Evolutionary conservation across 148 eudicot species (phyloP).

Genomic region (Camellia lanceoleosa): DNA sequence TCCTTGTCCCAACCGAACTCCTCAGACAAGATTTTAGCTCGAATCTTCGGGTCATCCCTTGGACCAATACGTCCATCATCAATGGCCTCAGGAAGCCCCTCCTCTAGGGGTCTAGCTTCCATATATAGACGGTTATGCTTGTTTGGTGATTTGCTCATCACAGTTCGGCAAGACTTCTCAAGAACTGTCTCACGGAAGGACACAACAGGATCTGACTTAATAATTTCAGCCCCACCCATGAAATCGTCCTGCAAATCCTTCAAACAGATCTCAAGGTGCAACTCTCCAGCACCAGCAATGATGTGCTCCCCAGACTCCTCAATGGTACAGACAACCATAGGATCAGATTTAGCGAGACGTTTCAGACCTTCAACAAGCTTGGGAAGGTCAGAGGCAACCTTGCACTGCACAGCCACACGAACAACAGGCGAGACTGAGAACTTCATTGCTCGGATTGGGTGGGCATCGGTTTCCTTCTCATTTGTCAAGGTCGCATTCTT

Average conservation of each 20-base stretch:
- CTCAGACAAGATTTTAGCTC: constrained; percentile 67
- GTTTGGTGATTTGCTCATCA: constrained; percentile 85
- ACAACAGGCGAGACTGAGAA: constrained; percentile 86
- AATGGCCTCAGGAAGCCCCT: constrained; percentile 78
- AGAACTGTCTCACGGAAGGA: constrained; percentile 84
- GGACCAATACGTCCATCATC: constrained; percentile 83
- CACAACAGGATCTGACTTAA: constrained; percentile 72
- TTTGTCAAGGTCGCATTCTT: constrained; percentile 77
- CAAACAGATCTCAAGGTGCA: constrained; percentile 78
- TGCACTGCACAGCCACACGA: constrained; percentile 87
- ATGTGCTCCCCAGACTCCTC: constrained; percentile 87
- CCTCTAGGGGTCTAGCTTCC: constrained; percentile 85
- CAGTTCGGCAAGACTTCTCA: constrained; percentile 62
- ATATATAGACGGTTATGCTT: constrained; percentile 80
- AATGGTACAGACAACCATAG: constrained; percentile 76
- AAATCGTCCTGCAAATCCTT: constrained; percentile 72
- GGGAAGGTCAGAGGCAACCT: constrained; percentile 85
- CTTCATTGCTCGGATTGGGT: constrained; percentile 81
- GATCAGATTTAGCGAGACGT: constrained; percentile 75
- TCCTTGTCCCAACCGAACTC: constrained; percentile 87
- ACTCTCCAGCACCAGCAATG: constrained; percentile 85
- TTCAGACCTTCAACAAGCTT: constrained; percentile 86
- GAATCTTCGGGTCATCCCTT: constrained; percentile 66
- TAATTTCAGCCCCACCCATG: constrained; percentile 82
- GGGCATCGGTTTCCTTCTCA: constrained; percentile 79